phyloP scores from a whole-genome alignment of 768 basidiomycete genomes.

The Podaxis sp. region DNA sequence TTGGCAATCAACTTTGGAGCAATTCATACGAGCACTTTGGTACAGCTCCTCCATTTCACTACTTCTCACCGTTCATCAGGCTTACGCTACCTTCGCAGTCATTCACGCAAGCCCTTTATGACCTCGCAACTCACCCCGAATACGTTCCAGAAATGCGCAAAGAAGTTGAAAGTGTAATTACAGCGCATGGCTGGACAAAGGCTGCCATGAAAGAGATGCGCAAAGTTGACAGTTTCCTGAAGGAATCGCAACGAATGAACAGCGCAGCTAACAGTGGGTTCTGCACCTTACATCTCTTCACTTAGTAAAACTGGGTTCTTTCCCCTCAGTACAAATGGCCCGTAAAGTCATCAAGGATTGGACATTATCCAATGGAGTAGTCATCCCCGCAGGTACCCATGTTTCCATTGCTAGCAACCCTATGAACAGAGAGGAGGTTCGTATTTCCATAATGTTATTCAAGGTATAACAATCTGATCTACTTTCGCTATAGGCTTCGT shows the following conservation, averaged over 20 bases:
- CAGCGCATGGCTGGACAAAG: conserved; percentile 33
- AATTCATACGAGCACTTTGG: conserved; percentile 41
- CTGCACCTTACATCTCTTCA: neutral
- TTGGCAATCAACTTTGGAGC: conserved; percentile 38
- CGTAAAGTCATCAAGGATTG: conserved; percentile 26
- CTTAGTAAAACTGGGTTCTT: neutral
- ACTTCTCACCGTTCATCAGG: neutral
- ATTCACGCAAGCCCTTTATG: conserved; percentile 24
- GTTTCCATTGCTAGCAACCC: conserved; percentile 24
- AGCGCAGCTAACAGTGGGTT: conserved; percentile 5
- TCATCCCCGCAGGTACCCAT: conserved; percentile 26
- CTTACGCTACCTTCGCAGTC: neutral
- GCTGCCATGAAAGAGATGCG: conserved; percentile 34
- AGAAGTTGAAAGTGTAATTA: conserved; percentile 38
- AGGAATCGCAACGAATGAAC: conserved; percentile 28
- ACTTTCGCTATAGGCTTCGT: conserved; percentile 27
- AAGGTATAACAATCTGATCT: neutral
- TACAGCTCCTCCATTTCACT: conserved; percentile 14
- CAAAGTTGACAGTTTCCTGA: conserved; percentile 46
- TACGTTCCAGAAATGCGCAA: conserved; percentile 35
- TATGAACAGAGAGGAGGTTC: conserved; percentile 23
- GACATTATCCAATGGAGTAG: conserved; percentile 28
- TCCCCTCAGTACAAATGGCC: conserved; percentile 21
- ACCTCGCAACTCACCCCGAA: conserved; percentile 33
- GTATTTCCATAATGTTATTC: neutral